Base-by-base conservation (phyloP, 73 alveolate species). In the Paramecium biaurelia region DNA sequence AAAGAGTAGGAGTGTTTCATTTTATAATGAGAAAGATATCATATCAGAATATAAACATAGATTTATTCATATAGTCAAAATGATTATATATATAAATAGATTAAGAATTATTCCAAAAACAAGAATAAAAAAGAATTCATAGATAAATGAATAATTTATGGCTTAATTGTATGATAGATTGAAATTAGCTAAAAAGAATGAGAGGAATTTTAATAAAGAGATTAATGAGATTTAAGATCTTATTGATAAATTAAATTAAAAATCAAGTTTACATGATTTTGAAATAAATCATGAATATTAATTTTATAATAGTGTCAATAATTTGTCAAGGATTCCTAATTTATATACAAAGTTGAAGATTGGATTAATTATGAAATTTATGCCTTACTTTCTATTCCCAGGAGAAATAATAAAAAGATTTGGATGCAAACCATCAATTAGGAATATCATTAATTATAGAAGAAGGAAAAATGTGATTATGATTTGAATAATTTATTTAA, bases 401-500 rank as follows among this genome's bases (percentile, higher is more conserved):
- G 58, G 86, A 3, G 86, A 72, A 72, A 38, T 72, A 28, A 72
- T 72, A 12, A 34, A 72, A 42, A 72, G 86, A 72, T 72, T 72
- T 38, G 86, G 86, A 28, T 72, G 86, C 38, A 72, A 72, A 72
- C 86, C 86, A 5, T 72, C 26, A 11, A 38, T 72, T 2, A 20
- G 86, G 3, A 72, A 72, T 72, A 72, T 72, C 38, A 42, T 72
- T 42, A 72, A 72, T 72, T 72, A 72, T 72, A 72, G 58, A 72
- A 72, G 86, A 72, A 72, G 86, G 18, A 72, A 72, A 20, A 72
- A 72, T 72, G 86, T 72, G 86, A 72, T 72, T 35, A 35, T 72
- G 58, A 35, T 72, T 72, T 72, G 86, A 72, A 28, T 35, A 72
- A 28, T 72, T 34, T 72, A 34, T 72, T 34, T 37, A 72, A 72